phyloP scores from a whole-genome alignment of 176 grass and related monocot genomes.

The Phoenix dactylifera region DNA sequence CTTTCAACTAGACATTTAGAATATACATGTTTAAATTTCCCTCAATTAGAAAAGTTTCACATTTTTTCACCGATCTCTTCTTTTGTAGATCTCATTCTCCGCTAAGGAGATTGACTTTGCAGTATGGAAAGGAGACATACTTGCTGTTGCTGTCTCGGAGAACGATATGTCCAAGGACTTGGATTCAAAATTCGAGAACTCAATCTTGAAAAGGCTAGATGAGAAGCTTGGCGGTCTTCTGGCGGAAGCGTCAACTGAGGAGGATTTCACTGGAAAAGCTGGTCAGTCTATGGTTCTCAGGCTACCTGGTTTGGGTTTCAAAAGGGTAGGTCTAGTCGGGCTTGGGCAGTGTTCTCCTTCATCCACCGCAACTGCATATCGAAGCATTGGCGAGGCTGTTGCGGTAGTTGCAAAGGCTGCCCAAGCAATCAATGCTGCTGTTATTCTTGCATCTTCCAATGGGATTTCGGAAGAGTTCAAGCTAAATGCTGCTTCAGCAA shows the following conservation, averaged over 20 bases:
- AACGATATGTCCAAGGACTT: constrained; percentile 72
- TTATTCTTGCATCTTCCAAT: constrained; percentile 47
- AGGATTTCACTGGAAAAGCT: constrained; percentile 82
- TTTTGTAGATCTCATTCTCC: constrained; percentile 53
- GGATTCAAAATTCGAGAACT: constrained; percentile 78
- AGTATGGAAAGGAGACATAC: constrained; percentile 82
- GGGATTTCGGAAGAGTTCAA: constrained; percentile 47
- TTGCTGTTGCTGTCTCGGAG: constrained; percentile 72
- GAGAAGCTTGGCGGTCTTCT: constrained; percentile 60
- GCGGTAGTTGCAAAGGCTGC: constrained; percentile 65
- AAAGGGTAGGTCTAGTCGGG: constrained; percentile 74
- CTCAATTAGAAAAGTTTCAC: no score
- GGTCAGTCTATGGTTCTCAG: constrained; percentile 75
- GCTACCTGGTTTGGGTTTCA: constrained; percentile 63
- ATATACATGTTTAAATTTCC: not conserved
- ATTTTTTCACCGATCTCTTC: not conserved
- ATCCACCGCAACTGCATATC: constrained; percentile 32
- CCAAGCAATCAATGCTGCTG: constrained; percentile 61
- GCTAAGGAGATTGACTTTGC: constrained; percentile 65
- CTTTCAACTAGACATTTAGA: not conserved
- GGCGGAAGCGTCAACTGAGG: constrained; percentile 55
- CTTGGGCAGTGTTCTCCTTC: constrained; percentile 44
- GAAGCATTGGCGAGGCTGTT: constrained; percentile 56
- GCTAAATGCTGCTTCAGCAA: constrained; percentile 48
- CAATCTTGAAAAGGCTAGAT: constrained; percentile 59